A percentile compares a stretch with the other conserved stretches of the same genome.
These are phyloP conservation scores for Linanthus parryae DNA, from an alignment of 148 eudicot species.

Conservation along the genomic window DNA sequence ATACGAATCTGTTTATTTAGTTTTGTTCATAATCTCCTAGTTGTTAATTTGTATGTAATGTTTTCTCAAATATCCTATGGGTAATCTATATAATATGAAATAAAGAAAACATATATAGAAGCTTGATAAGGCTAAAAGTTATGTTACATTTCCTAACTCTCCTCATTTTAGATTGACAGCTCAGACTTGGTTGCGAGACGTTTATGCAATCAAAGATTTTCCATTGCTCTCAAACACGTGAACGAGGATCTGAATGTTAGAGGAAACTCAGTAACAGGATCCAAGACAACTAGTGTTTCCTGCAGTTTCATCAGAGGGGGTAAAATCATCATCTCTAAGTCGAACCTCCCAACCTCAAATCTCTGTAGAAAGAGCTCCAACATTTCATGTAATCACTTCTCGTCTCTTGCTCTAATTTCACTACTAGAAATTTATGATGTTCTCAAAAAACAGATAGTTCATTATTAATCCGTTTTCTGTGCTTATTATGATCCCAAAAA, in stretches of 20 bases:
- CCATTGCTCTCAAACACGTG: constrained; percentile 20
- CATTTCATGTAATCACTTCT: constrained; percentile 61
- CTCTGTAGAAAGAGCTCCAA: constrained; percentile 27
- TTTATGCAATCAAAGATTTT: constrained; percentile 20
- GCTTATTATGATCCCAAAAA: too few relatives aligned
- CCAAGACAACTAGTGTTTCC: constrained; percentile 16
- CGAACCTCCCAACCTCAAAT: constrained; percentile 14
- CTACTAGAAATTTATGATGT: not conserved
- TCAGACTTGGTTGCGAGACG: constrained; percentile 12
- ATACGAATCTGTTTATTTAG: too few relatives aligned
- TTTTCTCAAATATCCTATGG: too few relatives aligned
- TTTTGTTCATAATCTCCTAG: too few relatives aligned
- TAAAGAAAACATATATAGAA: too few relatives aligned
- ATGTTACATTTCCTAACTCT: too few relatives aligned
- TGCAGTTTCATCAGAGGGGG: constrained; percentile 46
- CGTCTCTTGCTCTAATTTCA: constrained; percentile 12
- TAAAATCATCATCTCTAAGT: constrained; percentile 15
- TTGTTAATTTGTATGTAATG: too few relatives aligned
- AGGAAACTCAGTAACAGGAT: constrained; percentile 16
- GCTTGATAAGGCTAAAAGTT: too few relatives aligned
- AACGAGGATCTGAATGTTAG: constrained; percentile 24
- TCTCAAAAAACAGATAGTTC: not conserved
- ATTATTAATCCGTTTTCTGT: too few relatives aligned
- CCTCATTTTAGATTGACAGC: constrained; percentile 35
- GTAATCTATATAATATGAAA: too few relatives aligned